phyloP scores from a whole-genome alignment of 495 filamentous ascomycete species.

The Penicillium cosmopolitanum region DNA sequence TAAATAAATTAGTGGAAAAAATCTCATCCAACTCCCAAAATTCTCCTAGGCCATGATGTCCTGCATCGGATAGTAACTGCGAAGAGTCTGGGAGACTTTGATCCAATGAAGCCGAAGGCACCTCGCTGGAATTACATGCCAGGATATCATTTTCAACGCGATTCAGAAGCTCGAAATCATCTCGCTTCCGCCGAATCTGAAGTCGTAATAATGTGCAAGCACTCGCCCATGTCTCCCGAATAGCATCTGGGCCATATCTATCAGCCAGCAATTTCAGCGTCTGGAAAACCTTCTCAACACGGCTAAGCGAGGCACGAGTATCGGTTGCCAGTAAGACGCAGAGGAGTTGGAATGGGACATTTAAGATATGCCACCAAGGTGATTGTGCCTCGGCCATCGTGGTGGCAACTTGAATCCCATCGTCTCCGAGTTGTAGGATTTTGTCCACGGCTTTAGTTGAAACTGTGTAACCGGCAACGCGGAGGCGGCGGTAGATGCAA shows the following conservation, averaged over 20 bases:
- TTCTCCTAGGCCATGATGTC: not conserved
- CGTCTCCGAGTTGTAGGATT: not conserved
- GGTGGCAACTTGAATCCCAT: not conserved
- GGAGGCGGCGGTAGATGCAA: conserved; percentile 24
- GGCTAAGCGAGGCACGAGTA: not conserved
- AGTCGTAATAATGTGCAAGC: conserved; percentile 1
- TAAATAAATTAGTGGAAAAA: not conserved
- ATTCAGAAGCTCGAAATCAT: conserved; percentile 2
- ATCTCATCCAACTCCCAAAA: not conserved
- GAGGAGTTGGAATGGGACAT: conserved; percentile 45
- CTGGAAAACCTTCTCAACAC: not conserved
- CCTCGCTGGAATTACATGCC: not conserved
- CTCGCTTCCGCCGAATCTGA: conserved; percentile 3
- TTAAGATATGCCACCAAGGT: conserved; percentile 46
- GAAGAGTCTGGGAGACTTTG: not conserved
- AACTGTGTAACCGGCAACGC: not conserved
- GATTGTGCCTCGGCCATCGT: conserved; percentile 11
- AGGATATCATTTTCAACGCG: not conserved
- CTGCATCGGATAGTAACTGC: not conserved
- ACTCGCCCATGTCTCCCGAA: not conserved
- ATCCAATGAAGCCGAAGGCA: not conserved
- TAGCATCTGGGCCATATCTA: not conserved
- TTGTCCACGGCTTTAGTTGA: not conserved
- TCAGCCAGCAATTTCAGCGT: not conserved
- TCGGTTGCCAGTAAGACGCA: conserved; percentile 45